Conservation (phyloP, 352 stramenopile genomes). For the Globisporangium sylvaticum region DNA sequence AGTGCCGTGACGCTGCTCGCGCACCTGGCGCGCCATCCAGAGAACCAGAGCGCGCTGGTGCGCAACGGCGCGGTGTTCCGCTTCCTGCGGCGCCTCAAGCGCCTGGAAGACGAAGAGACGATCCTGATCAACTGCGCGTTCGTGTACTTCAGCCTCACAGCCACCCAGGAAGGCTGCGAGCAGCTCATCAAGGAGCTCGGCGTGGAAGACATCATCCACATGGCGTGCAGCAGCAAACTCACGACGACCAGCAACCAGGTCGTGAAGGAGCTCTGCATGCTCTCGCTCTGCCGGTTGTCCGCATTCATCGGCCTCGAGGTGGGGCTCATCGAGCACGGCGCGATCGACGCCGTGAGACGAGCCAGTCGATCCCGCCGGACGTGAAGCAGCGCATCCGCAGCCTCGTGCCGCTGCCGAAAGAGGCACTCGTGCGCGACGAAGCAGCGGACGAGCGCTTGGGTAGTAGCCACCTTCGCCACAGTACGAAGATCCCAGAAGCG, state of each 20-base stretch:
- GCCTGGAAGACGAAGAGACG: slow-evolving; percentile 36
- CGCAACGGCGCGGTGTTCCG: slow-evolving; percentile 52
- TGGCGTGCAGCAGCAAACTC: slow-evolving; percentile 41
- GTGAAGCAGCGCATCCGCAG: slow-evolving; percentile 47
- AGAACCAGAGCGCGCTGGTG: slow-evolving; percentile 53
- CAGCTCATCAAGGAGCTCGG: slow-evolving; percentile 66
- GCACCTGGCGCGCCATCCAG: slow-evolving; percentile 48
- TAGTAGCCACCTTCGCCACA: not conserved
- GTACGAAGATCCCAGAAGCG: too few relatives aligned
- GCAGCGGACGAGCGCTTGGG: slow-evolving; percentile 6
- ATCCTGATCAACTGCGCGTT: slow-evolving; percentile 67
- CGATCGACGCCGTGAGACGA: slow-evolving; percentile 61
- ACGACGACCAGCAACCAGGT: slow-evolving; percentile 28
- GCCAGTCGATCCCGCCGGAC: slow-evolving; percentile 36
- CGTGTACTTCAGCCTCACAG: slow-evolving; percentile 61
- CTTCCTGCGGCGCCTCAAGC: slow-evolving; percentile 50
- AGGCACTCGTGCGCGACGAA: slow-evolving; percentile 47
- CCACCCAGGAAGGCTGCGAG: slow-evolving; percentile 65
- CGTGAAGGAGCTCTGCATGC: slow-evolving; percentile 70
- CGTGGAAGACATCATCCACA: slow-evolving; percentile 67
- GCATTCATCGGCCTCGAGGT: slow-evolving; percentile 58
- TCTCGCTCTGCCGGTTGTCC: slow-evolving; percentile 65
- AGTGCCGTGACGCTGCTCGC: slow-evolving; percentile 61
- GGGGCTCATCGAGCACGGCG: slow-evolving; percentile 66
- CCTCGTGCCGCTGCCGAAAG: slow-evolving; percentile 41